phyloP scores from a whole-genome alignment of 805 yeast genomes.

The Wickerhamiella hasegawae region DNA sequence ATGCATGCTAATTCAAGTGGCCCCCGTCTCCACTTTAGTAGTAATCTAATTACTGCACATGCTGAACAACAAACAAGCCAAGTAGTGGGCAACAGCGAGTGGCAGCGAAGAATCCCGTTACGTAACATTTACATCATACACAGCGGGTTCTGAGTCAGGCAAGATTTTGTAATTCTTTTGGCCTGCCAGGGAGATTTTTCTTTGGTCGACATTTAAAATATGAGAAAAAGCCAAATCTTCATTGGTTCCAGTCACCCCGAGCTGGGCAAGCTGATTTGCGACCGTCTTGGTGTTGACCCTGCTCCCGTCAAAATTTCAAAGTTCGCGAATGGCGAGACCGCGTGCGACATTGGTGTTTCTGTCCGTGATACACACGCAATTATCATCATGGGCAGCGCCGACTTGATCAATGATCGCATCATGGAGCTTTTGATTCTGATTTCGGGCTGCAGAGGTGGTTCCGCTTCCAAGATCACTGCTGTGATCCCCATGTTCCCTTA shows the following conservation, averaged over 20 bases:
- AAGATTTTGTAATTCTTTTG: too few relatives aligned
- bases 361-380: slow-evolving; percentile 96
- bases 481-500: slow-evolving; percentile 97
- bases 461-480: slow-evolving; percentile 94
- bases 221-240: slow-evolving; percentile 96
- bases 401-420: slow-evolving; percentile 77
- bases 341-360: slow-evolving; percentile 86
- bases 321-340: slow-evolving; percentile 95
- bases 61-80: too few relatives aligned
- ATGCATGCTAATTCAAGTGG: too few relatives aligned
- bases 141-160: too few relatives aligned
- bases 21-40: too few relatives aligned
- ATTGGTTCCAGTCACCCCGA: slow-evolving; percentile 96
- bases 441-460: slow-evolving; percentile 93
- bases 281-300: slow-evolving; percentile 77
- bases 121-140: too few relatives aligned
- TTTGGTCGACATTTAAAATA: too few relatives aligned
- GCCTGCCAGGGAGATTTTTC: too few relatives aligned
- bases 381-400: slow-evolving; percentile 80
- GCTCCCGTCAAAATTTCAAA: slow-evolving; percentile 85
- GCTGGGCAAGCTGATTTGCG: slow-evolving; percentile 79
- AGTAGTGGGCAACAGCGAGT: too few relatives aligned
- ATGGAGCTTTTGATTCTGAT: slow-evolving; percentile 91
- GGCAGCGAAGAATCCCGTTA: too few relatives aligned
- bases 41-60: too few relatives aligned